Evolutionary conservation across 2,329 filamentous ascomycete genomes (phyloP), one percentile per base, ranked within the genome.

Genomic region (Dothideomycetes sp.): DNA sequence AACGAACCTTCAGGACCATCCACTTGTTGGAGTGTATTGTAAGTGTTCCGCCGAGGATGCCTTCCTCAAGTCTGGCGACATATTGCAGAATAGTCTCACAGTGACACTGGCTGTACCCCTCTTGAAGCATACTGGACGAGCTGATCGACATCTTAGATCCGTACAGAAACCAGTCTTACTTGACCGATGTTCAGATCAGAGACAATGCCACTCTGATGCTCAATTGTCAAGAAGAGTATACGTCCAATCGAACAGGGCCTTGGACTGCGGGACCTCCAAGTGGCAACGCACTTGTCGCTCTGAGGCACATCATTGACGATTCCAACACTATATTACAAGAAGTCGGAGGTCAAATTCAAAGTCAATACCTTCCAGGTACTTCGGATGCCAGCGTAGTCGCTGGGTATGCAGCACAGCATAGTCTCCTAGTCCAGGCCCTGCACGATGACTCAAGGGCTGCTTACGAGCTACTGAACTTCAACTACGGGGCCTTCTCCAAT

Each of bases 1-100:
- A 2, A 70, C 69, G 45, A 77, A 81, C 54, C 62, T 83, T 0
- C 64, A 77, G 42, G 77, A 83, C 49, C 76, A 79, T 31, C 44
- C 45, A 12, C 47, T 43, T 4, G 30, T 46, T n/a, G 42, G 44
- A 10, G 31, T 43, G n/a, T 43, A 31, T 9, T 46, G 44, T 46
- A 16, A 32, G 40, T 14, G n/a, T n/a, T n/a, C n/a, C n/a, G n/a
- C n/a, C n/a, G n/a, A n/a, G n/a, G n/a, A n/a, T n/a, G n/a, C n/a
- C n/a, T n/a, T 12, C 15, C 11, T 2, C n/a, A 14, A n/a, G 30
- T 16, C 18, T 4, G 1, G 7, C 7, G 7, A 27, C 22, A 7
- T 27, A 27, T 7, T 27, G 22, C 12, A 12, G 7, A 27, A 27
- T 27, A 7, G 7, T 7, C 22, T 27, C 7, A 27, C 22, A n/a